Evolutionary conservation across 2,329 filamentous ascomycete species (phyloP), one percentile per base, ranked within the genome.

Genomic region (Ophiosphaerella narmari): DNA sequence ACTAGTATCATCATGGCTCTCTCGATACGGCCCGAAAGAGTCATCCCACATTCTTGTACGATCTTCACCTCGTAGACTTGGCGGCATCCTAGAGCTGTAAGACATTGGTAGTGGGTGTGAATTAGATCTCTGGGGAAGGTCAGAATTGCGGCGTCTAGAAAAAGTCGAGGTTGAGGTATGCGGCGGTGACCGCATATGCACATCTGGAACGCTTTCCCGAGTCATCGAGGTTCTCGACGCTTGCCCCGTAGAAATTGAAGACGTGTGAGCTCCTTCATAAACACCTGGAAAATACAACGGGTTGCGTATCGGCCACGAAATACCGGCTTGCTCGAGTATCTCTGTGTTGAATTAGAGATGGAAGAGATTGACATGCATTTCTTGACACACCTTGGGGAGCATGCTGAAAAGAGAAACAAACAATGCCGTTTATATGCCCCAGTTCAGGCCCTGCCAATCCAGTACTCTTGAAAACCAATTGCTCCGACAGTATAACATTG

Each of bases 401-500:
- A 76, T 94, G 89, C 65, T 94, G 89, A 63, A 95, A 96, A 1
- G 90, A 87, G 71, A 96, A 94, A 12, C 83, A 82, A 21, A 91
- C 82, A 38, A 91, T 73, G 62, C 92, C 90, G 65, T 87, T 88
- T 54, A 89, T 77, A 35, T 85, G 78, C 61, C 90, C 85, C 57
- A 89, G 84, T 7, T 65, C 58, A 1, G 60, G 21, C 7, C 62
- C 59, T 5, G 63, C 62, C 26, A 59, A 54, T 32, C 52, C 49
- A 18, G 33, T 37, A 2, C 51, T 48, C 34, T 60, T 67, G 34
- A 62, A 56, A 50, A 91, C 85, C 0, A 89, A 86, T 66, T 93
- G 90, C 40, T 73, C 70, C 24, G 88, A 86, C 50, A 96, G 82
- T 46, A 91, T 72, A 23, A 95, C 72, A 67, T 88, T 91, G 74